Conservation (phyloP, 768 basidiomycete genomes). For the Gymnopilus dilepis region DNA sequence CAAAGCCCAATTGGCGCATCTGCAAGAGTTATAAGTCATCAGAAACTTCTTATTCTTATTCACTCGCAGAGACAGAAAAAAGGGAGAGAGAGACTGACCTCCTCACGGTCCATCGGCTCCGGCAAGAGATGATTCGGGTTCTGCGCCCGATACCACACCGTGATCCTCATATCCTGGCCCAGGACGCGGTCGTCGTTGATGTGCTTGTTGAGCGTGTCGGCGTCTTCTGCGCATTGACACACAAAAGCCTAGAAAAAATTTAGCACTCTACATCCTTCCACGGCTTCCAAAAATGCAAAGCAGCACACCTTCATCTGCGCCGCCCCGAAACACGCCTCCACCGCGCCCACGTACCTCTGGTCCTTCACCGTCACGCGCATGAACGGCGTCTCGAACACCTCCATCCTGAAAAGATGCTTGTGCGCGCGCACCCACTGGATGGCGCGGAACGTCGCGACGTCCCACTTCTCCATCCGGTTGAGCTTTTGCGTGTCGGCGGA, state of each 20-base stretch:
- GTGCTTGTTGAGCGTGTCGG: slow-evolving; percentile 66
- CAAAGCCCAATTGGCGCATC: slow-evolving; percentile 69
- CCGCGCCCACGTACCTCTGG: slow-evolving; percentile 60
- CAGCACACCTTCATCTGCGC: slow-evolving; percentile 65
- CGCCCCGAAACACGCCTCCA: slow-evolving; percentile 73
- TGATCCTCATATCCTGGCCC: slow-evolving; percentile 59
- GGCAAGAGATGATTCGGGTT: slow-evolving; percentile 36
- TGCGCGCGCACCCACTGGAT: slow-evolving; percentile 78
- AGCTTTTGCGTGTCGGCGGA: slow-evolving; percentile 65
- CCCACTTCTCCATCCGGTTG: slow-evolving; percentile 52
- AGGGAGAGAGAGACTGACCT: slow-evolving; percentile 46
- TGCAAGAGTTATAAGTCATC: slow-evolving; percentile 36
- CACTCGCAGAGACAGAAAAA: background rate
- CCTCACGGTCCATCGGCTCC: slow-evolving; percentile 63
- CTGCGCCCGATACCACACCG: slow-evolving; percentile 68
- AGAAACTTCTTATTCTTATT: background rate
- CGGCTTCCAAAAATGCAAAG: background rate
- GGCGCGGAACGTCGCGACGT: slow-evolving; percentile 64
- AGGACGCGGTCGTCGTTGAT: slow-evolving; percentile 68
- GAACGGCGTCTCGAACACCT: slow-evolving; percentile 86
- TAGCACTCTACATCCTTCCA: background rate
- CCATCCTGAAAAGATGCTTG: slow-evolving; percentile 69
- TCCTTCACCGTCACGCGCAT: slow-evolving; percentile 76
- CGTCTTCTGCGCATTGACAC: slow-evolving; percentile 83
- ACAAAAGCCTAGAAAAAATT: slow-evolving; percentile 72